These are phyloP conservation scores for Drosera spatulata DNA, from an alignment of 179 eudicot species.

Conservation along the genomic window DNA sequence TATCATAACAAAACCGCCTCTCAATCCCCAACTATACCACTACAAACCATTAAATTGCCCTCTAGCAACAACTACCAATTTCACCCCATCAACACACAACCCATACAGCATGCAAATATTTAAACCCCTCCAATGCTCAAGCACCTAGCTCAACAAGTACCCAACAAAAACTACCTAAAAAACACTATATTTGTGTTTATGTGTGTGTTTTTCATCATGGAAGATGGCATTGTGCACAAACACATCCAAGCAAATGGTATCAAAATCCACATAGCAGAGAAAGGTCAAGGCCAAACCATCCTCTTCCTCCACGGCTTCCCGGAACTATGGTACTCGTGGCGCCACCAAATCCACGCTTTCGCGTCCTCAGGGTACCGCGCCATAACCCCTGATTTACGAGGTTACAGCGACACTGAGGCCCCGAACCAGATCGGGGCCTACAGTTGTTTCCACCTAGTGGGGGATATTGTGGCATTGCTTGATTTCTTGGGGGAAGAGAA, in stretches of 20 bases:
- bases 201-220: no score
- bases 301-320: conserved; percentile 67
- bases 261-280: conserved; percentile 56
- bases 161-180: no score
- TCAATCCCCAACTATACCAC: no score
- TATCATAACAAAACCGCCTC: no score
- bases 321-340: conserved; percentile 9
- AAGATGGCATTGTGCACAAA: conserved; percentile 31
- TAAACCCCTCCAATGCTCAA: no score
- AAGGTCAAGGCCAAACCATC: conserved; percentile 34
- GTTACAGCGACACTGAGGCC: conserved; percentile 56
- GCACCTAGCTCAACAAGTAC: no score
- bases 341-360: conserved; percentile 43
- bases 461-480: conserved; percentile 46
- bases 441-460: conserved; percentile 43
- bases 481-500: conserved; percentile 18
- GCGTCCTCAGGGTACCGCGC: conserved; percentile 49
- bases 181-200: no score
- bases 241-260: conserved; percentile 38
- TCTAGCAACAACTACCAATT: no score
- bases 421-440: conserved; percentile 25
- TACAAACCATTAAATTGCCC: no score
- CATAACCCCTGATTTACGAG: conserved; percentile 70
- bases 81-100: no score
- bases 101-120: no score